Evolutionary conservation across 495 filamentous ascomycete species (phyloP), one percentile per base, ranked within the genome.

Genomic region (Hypomontagnella monticulosa): DNA sequence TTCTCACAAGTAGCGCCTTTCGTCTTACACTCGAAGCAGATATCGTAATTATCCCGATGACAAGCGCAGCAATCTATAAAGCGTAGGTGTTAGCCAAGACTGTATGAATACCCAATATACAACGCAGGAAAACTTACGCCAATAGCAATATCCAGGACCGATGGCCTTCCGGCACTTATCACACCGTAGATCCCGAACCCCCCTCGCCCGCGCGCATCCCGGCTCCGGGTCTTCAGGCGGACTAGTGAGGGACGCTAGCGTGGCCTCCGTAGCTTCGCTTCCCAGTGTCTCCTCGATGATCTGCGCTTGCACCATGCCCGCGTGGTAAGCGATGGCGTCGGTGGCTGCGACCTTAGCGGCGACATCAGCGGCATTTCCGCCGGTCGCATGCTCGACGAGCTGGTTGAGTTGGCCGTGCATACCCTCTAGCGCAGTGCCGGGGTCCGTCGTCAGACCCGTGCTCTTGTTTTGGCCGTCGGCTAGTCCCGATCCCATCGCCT

Each of bases 221-320:
- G 36, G 20, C 23, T 33, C n/a, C 9, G 54, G 54, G 19, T 53
- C 5, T 0, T 38, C 41, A 5, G 33, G 18, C 19, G 16, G n/a
- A 8, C 10, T 40, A 5, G 44, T 30, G 4, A 58, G 44, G 7
- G 54, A 43, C 33, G 54, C 10, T 2, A 59, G 12, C 14, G 51
- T 14, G 11, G 36, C 49, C 40, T 53, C 54, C 4, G 48, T 27
- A 1, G 41, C 27, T 2, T 20, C 42, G 20, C 27, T 41, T 4
- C 16, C 49, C 1, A 54, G 2, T 11, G 42, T 33, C 27, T 66
- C 40, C 12, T 46, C 48, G 0, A 59, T 10, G 3, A 53, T 54
- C 41, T 66, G 32, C 11, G 32, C 48, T 32, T 66, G 62, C 11
- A 60, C 51, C 49, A 59, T 59, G 12, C 54, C 55, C 14, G 48